A percentile compares a stretch with the other conserved stretches of the same genome.
Evolutionary conservation across 441 rosid species (phyloP).

Genomic region (Populus hybrid): DNA sequence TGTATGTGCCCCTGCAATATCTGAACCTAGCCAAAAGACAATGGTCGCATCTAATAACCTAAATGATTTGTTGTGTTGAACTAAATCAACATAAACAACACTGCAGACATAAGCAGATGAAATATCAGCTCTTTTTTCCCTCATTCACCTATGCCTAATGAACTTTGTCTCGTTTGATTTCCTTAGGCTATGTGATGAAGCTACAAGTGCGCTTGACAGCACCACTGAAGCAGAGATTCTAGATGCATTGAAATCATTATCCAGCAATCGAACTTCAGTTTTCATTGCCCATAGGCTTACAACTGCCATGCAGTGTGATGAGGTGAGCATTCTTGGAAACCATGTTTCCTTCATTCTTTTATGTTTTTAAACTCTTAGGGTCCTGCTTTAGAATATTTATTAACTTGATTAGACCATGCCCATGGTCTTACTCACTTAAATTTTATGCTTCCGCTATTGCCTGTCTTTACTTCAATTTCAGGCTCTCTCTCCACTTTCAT

Average conservation of each 20-base stretch:
- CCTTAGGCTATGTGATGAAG: conserved; percentile 94
- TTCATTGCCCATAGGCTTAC: conserved; percentile 98
- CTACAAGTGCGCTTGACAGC: conserved; percentile 98
- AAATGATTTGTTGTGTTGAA: not conserved
- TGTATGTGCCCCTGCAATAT: not conserved
- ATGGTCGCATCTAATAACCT: not conserved
- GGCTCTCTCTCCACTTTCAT: not conserved
- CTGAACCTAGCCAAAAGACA: not conserved
- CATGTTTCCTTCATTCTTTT: not conserved
- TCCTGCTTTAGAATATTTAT: not conserved
- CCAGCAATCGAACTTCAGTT: conserved; percentile 80
- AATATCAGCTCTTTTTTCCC: not conserved
- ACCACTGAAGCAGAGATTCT: conserved; percentile 97
- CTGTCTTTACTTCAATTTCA: not conserved
- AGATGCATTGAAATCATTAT: conserved; percentile 75
- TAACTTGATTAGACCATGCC: not conserved
- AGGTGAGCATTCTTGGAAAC: conserved; percentile 42
- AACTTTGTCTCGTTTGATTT: conserved; percentile 17
- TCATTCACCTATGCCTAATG: not conserved
- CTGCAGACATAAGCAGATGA: not conserved
- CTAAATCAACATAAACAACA: not conserved
- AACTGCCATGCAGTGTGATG: conserved; percentile 98
- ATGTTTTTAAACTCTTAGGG: not conserved
- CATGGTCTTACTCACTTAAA: not conserved
- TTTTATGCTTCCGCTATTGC: not conserved